Percentiles rank a stretch among this genome's conserved stretches.
phyloP scores from a whole-genome alignment of 2,329 filamentous ascomycete genomes.

The Trichophyton verrucosum region DNA sequence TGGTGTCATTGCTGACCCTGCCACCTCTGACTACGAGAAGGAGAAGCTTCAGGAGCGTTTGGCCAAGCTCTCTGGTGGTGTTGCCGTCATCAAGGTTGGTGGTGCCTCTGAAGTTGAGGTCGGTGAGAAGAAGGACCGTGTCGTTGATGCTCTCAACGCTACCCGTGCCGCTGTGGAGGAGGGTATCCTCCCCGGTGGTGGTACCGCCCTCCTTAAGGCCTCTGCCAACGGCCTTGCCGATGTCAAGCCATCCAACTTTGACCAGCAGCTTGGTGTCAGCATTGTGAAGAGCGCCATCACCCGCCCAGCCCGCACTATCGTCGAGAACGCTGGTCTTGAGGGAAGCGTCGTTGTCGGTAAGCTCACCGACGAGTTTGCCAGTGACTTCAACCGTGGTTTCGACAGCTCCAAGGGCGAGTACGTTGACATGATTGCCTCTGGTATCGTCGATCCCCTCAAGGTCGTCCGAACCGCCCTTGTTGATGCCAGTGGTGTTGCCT shows the following conservation, averaged over 20 bases:
- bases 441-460: conserved; percentile 99
- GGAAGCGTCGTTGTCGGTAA: conserved; percentile 95
- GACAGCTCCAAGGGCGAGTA: conserved; percentile 96
- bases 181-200: conserved; percentile 96
- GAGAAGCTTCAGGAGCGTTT: conserved; percentile 99
- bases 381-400: conserved; percentile 96
- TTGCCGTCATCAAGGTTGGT: conserved; percentile 98
- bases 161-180: conserved; percentile 97
- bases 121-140: conserved; percentile 99
- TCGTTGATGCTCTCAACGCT: conserved; percentile 95
- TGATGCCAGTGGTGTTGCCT: conserved; percentile 92
- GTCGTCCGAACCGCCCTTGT: conserved; percentile 92
- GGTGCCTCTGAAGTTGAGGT: conserved; percentile 97
- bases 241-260: conserved; percentile 87
- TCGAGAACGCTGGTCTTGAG: conserved; percentile 95
- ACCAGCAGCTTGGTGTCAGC: conserved; percentile 95
- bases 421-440: conserved; percentile 92
- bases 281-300: conserved; percentile 99
- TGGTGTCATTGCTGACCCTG: conserved; percentile 85
- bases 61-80: conserved; percentile 96
- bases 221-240: conserved; percentile 72
- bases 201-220: conserved; percentile 95
- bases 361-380: conserved; percentile 83
- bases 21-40: conserved; percentile 98
- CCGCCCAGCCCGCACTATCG: conserved; percentile 82